Percentiles rank a stretch among this genome's conserved stretches.
These are phyloP conservation scores for Nakazawaea ambrosiae DNA, from an alignment of 805 yeast genomes.

Conservation along the genomic window DNA sequence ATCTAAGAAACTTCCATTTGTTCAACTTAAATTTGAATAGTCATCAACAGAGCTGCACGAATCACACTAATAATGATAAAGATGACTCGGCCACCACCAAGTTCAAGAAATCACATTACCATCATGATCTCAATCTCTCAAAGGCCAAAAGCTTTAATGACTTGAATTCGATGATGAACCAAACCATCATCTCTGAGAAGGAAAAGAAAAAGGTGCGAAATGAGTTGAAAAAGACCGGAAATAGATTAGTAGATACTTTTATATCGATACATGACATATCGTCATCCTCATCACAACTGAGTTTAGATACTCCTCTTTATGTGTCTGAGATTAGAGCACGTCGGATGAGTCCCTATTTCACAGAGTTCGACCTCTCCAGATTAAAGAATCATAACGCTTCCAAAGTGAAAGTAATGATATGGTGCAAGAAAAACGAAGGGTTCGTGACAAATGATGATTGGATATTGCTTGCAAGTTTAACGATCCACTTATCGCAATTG, in stretches of 20 bases:
- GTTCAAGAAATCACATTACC: not conserved
- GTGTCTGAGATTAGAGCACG: conserved; percentile 26
- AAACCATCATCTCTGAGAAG: not conserved
- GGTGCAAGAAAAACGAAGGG: conserved; percentile 15
- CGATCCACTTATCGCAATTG: conserved; percentile 23
- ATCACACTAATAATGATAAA: no score
- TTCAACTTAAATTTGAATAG: conserved; percentile 3
- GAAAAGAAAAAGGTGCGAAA: not conserved
- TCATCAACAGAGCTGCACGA: not conserved
- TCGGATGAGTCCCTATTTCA: conserved; percentile 23
- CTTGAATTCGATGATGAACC: conserved; percentile 3
- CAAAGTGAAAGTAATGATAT: conserved; percentile 15
- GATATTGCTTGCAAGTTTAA: conserved; percentile 18
- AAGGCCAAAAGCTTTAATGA: conserved; percentile 8
- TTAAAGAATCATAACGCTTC: conserved; percentile 7
- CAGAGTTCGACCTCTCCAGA: conserved; percentile 18
- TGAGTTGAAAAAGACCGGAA: conserved; percentile 16
- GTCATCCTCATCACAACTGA: no score
- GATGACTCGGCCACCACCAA: no score
- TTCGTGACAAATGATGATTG: no score
- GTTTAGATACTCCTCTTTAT: conserved; percentile 22
- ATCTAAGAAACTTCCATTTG: conserved; percentile 5
- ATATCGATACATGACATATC: conserved; percentile 28
- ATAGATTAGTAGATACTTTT: conserved; percentile 26
- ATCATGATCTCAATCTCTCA: not conserved